Evolutionary conservation across 805 yeast species (phyloP).

Genomic region (Candida methanosorbosa): DNA sequence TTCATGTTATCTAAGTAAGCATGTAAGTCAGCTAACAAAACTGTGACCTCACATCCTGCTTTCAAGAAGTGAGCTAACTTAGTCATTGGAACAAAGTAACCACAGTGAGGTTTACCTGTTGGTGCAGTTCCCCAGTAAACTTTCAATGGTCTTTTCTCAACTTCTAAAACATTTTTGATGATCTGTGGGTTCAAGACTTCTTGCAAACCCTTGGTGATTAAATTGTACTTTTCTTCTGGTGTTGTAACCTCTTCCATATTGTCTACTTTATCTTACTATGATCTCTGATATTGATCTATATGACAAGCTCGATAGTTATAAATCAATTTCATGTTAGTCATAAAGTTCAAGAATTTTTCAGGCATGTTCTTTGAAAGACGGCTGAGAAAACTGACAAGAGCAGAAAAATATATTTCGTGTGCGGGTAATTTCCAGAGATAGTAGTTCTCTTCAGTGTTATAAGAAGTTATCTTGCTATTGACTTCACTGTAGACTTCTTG

Average conservation of each 20-base stretch:
- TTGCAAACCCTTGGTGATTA: conserved; percentile 81
- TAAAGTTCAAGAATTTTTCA: too few relatives aligned
- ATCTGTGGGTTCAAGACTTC: conserved; percentile 87
- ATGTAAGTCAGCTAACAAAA: conserved; percentile 89
- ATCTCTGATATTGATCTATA: not conserved
- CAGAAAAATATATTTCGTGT: too few relatives aligned
- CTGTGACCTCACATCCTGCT: conserved; percentile 94
- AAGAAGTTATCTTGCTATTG: not conserved
- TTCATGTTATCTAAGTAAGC: conserved; percentile 98
- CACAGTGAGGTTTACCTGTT: conserved; percentile 98
- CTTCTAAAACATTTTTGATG: conserved; percentile 75
- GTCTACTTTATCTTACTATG: too few relatives aligned
- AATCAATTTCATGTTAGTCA: too few relatives aligned
- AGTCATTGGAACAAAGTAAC: conserved; percentile 97
- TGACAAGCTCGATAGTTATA: too few relatives aligned
- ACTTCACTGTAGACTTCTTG: too few relatives aligned
- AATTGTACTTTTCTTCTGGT: conserved; percentile 57
- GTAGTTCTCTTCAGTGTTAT: too few relatives aligned
- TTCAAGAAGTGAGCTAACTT: conserved; percentile 89
- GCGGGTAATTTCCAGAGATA: too few relatives aligned
- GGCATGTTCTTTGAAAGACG: too few relatives aligned
- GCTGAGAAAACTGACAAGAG: too few relatives aligned
- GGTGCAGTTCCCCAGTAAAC: conserved; percentile 99
- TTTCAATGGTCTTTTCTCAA: conserved; percentile 71
- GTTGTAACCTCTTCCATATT: conserved; percentile 24